These are phyloP conservation scores for Xylaria digitata DNA, from an alignment of 2,329 filamentous ascomycete genomes.

Conservation along the genomic window DNA sequence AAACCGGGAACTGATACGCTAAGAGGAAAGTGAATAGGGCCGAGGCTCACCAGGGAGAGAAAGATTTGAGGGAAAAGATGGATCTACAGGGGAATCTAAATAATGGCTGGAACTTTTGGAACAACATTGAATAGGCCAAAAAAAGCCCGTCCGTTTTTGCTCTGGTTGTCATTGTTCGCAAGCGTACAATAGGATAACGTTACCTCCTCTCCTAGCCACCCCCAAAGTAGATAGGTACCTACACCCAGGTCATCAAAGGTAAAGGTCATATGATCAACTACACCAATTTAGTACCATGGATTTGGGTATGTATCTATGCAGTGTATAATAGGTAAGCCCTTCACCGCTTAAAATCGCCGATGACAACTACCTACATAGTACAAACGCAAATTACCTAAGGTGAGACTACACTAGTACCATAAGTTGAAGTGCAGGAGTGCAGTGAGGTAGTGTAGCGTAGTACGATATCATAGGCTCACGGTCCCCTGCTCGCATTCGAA, in stretches of 20 bases:
- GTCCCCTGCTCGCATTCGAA: not conserved
- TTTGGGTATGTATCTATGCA: slow-evolving; percentile 10
- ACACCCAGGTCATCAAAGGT: slow-evolving; percentile 19
- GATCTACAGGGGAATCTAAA: slow-evolving; percentile 16
- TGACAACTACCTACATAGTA: too few relatives aligned
- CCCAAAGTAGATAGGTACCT: not conserved
- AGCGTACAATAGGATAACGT: too few relatives aligned
- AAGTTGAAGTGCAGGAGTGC: not conserved
- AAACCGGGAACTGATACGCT: slow-evolving; percentile 10
- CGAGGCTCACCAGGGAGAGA: slow-evolving; percentile 1
- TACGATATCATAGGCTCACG: not conserved
- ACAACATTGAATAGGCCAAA: not conserved
- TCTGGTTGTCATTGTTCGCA: too few relatives aligned
- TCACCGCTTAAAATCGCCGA: slow-evolving; percentile 24
- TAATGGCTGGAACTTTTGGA: not conserved
- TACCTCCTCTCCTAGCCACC: too few relatives aligned
- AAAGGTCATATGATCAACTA: slow-evolving; percentile 32
- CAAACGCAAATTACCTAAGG: not conserved
- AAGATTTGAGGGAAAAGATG: not conserved
- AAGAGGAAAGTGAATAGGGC: not conserved
- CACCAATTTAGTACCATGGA: slow-evolving; percentile 27
- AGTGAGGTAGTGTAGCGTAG: not conserved
- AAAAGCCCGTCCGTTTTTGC: not conserved
- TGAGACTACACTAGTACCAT: slow-evolving; percentile 2
- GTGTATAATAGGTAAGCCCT: slow-evolving; percentile 5